phyloP scores from a whole-genome alignment of 2,329 filamentous ascomycete species.

The Colletotrichum chrysophilum region DNA sequence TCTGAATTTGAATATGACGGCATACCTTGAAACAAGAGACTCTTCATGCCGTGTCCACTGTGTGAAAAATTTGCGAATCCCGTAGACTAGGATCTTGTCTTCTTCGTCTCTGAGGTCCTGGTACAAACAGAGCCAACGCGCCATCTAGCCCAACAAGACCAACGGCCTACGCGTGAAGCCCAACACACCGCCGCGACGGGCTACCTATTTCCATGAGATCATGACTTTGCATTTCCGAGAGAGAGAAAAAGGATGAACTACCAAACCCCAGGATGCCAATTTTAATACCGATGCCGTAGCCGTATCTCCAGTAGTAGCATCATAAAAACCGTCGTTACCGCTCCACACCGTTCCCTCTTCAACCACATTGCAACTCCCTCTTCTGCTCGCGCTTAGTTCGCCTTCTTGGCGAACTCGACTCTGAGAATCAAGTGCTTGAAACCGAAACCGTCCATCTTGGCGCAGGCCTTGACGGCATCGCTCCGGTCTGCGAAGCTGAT shows the following conservation, averaged over 20 bases:
- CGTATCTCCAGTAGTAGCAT: conserved; percentile 21
- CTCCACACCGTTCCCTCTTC: neutral
- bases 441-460: conserved; percentile 97
- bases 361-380: neutral
- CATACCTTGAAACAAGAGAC: neutral
- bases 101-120: neutral
- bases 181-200: neutral
- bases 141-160: neutral
- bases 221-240: conserved; percentile 14
- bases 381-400: conserved; percentile 35
- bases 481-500: conserved; percentile 92
- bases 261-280: conserved; percentile 20
- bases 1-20: neutral
- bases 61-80: neutral
- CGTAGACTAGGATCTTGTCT: neutral
- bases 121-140: neutral
- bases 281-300: conserved; percentile 20
- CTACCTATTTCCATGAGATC: conserved; percentile 8
- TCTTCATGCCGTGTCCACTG: neutral
- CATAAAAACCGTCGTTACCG: conserved; percentile 15
- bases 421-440: conserved; percentile 87
- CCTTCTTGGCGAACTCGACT: conserved; percentile 87
- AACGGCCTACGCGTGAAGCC: neutral
- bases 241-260: conserved; percentile 14
- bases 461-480: conserved; percentile 91